A percentile compares a stretch with the other conserved stretches of the same genome.
Evolutionary conservation across 2,329 filamentous ascomycete species (phyloP).

Genomic region (Cordyceps farinosa): DNA sequence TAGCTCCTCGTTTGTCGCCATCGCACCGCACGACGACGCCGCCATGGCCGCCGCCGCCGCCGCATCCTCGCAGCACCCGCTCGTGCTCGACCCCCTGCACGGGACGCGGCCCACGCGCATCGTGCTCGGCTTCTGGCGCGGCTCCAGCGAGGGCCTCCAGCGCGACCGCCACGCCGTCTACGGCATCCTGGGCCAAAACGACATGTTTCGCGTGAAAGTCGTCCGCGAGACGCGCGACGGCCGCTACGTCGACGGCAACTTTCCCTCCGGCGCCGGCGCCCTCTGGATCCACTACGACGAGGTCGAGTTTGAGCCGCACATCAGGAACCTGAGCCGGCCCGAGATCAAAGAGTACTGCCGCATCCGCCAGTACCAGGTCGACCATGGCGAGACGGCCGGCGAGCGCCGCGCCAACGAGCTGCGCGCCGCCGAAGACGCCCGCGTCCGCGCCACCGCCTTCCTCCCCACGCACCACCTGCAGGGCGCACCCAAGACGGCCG

Average conservation of each 20-base stretch:
- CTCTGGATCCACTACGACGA: conserved; percentile 63
- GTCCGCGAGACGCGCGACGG: conserved; percentile 59
- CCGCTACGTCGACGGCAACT: conserved; percentile 55
- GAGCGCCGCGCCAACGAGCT: conserved; percentile 49
- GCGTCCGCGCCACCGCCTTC: conserved; percentile 36
- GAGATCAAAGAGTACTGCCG: conserved; percentile 64
- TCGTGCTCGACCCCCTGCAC: conserved; percentile 40
- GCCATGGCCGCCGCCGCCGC: conserved; percentile 6
- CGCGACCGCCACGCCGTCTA: conserved; percentile 59
- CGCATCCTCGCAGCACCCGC: neutral
- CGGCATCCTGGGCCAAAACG: conserved; percentile 59
- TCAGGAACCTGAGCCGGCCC: conserved; percentile 46
- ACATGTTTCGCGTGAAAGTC: conserved; percentile 63
- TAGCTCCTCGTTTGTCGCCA: conserved; percentile 9
- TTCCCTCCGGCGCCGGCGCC: conserved; percentile 56
- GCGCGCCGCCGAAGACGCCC: conserved; percentile 50
- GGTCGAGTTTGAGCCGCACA: conserved; percentile 54
- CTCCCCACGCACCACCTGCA: conserved; percentile 18
- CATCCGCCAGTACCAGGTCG: conserved; percentile 56
- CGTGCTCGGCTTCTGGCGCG: conserved; percentile 57
- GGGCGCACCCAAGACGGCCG: conserved; percentile 21
- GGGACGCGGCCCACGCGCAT: conserved; percentile 56
- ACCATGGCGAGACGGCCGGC: conserved; percentile 47
- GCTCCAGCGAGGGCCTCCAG: conserved; percentile 45
- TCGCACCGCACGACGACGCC: conserved; percentile 9